Evolutionary conservation across 2,329 filamentous ascomycete species (phyloP), one percentile per base, ranked within the genome.

Genomic region (Arthrocladium fulminans): DNA sequence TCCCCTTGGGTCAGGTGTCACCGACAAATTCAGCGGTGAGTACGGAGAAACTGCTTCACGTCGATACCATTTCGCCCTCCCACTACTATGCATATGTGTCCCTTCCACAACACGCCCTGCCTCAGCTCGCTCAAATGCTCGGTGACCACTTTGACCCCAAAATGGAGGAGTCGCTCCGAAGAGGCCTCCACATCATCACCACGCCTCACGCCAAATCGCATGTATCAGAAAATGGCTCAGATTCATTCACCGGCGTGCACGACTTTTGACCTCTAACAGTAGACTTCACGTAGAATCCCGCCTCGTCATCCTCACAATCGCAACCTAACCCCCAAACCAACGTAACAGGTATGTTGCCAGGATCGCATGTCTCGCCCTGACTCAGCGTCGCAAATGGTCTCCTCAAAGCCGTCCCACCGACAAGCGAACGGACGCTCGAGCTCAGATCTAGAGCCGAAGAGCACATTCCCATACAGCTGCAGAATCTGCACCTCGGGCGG

Each of bases 401-500:
- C 7, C 64, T 74, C n/a, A 57, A 64, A 19, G 73, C 73, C 1
- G 70, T 67, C 49, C 81, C 80, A 3, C 81, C 79, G 2, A 81
- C 76, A 1, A 83, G 83, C 58, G 80, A 80, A 25, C 84, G 80
- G 79, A 75, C 84, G 65, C 52, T 84, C 3, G 79, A 84, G 60
- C 64, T 84, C 8, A 79, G 80, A 1, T 71, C 75, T 54, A 55
- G 61, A 23, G 48, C 59, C 35, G 29, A n/a, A n/a, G n/a, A 51
- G 51, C 2, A 53, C 57, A 3, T 70, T 76, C 50, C 59, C 69
- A 9, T 67, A 63, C 19, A 74, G 76, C 1, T 80, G 79, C 57
- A 63, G 74, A 12, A 81, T 83, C 57, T 84, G 84, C 63, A 83
- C 84, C 51, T 79, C 79, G 0, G 80, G 80, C 17, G 80, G 84